A percentile compares a stretch with the other conserved stretches of the same genome.
phyloP scores from a whole-genome alignment of 345 rosid species.

The Eutrema japonicum region DNA sequence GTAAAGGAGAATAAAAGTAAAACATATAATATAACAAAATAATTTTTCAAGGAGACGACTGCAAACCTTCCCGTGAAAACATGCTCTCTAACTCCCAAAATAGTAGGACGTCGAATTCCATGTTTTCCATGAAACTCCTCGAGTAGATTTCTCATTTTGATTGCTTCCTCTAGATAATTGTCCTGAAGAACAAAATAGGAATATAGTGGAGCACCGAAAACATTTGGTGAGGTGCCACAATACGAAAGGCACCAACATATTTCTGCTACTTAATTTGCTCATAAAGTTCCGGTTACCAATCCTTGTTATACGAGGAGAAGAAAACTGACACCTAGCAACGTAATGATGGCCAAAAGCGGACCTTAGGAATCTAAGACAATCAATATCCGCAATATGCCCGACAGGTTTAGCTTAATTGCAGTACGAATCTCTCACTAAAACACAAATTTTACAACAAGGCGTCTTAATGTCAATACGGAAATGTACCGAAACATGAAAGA shows the following conservation, averaged over 20 bases:
- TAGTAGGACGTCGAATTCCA: slow-evolving; percentile 94
- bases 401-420: slow-evolving; percentile 11
- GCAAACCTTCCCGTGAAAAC: slow-evolving; percentile 95
- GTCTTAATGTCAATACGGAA: background rate
- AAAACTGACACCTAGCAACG: slow-evolving; percentile 11
- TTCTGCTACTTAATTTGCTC: slow-evolving; percentile 15
- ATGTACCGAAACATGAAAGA: slow-evolving; percentile 22
- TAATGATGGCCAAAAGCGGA: slow-evolving; percentile 23
- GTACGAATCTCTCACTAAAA: slow-evolving; percentile 21
- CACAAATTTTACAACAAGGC: slow-evolving; percentile 10
- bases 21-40: slow-evolving; percentile 1
- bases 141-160: slow-evolving; percentile 96
- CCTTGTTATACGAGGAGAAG: slow-evolving; percentile 11
- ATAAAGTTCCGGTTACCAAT: slow-evolving; percentile 4
- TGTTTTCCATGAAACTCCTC: slow-evolving; percentile 91
- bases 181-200: slow-evolving; percentile 58
- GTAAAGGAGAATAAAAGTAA: slow-evolving; percentile 34
- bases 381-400: slow-evolving; percentile 26
- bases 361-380: slow-evolving; percentile 26
- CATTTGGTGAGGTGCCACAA: slow-evolving; percentile 6
- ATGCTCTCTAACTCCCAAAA: slow-evolving; percentile 95
- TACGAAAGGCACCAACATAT: background rate
- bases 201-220: slow-evolving; percentile 24
- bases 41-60: slow-evolving; percentile 16
- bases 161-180: slow-evolving; percentile 96